Conservation (phyloP, 1,284 basidiomycete species). For the Marasmius sp. region DNA sequence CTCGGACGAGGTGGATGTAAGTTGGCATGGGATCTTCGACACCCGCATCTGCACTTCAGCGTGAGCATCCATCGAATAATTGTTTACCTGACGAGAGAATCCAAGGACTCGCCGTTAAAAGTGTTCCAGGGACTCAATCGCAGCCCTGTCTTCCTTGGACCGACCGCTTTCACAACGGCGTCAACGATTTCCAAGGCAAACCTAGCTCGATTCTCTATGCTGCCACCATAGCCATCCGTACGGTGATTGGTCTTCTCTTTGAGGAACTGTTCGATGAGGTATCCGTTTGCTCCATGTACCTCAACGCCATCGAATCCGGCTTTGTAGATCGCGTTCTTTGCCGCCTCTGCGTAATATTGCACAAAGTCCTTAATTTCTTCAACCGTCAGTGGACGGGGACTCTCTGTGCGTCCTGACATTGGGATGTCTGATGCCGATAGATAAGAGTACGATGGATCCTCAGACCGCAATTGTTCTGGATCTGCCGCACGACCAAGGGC, state of each 20-base stretch:
- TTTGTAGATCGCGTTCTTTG: constrained; percentile 32
- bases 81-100: not conserved
- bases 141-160: constrained; percentile 38
- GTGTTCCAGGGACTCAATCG: constrained; percentile 54
- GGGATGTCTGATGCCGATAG: constrained; percentile 17
- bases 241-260: constrained; percentile 41
- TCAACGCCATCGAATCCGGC: constrained; percentile 30
- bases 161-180: constrained; percentile 30
- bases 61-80: not conserved
- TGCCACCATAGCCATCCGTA: constrained; percentile 50
- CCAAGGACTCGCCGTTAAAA: constrained; percentile 29
- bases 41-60: constrained; percentile 34
- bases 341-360: constrained; percentile 28
- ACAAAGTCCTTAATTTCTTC: constrained; percentile 40
- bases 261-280: constrained; percentile 38
- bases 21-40: constrained; percentile 46
- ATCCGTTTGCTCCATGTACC: constrained; percentile 32
- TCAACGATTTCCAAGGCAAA: constrained; percentile 41
- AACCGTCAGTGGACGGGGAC: constrained; percentile 20
- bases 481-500: constrained; percentile 41
- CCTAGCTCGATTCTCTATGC: constrained; percentile 42
- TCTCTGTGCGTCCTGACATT: constrained; percentile 1
- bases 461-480: constrained; percentile 23
- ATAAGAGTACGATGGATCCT: constrained; percentile 18
- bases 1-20: constrained; percentile 33